Base-by-base conservation (phyloP, 2,329 filamentous ascomycete genomes). In the Botrytis sinoallii region DNA sequence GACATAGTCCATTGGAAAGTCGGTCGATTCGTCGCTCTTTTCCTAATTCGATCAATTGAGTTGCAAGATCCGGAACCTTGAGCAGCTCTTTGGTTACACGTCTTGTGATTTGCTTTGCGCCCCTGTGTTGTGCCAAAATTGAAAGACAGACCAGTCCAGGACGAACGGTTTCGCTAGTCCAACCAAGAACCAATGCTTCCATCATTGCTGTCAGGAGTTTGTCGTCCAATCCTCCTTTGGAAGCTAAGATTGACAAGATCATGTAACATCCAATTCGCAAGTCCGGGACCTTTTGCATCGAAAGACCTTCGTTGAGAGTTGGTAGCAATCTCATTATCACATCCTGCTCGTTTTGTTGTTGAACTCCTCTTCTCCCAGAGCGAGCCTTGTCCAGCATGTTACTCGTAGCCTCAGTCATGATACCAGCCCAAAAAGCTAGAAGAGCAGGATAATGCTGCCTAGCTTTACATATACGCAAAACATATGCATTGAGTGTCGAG, bases 241-340 rank as follows among this genome's bases (percentile, higher is more conserved):
- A 91, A 10, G 93, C 94, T 75, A 98, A 88, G 67, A 98, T 90
- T 10, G 94, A 90, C 73, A 95, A 88, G 32, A 97, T 90, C 92
- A 98, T 97, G 82, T 97, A 98, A 73, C 93, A 95, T 25, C 92
- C 94, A 75, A 97, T 88, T 77, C 95, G 92, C 60, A 97, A 85
- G 75, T 95, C 93, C 0, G 94, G 89, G 0, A 91, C 90, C 75
- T 92, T 90, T 78, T 90, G 90, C 84, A 95, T 88, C 14, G 91
- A 87, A 75, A 98, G 86, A 1, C 92, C 93, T 76, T 93, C 91
- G 75, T 93, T 92, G 46, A 99, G 86, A 4, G 94, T 84, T 78
- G 85, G 94, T 82, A 86, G 86, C 80, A 88, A 89, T 79, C 84
- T 90, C 35, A 97, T 84, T 22, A 98, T 85, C 22, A 93, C 82